These are phyloP conservation scores for Vigna unguiculata DNA, from an alignment of 306 rosid genomes.

Conservation along the genomic window DNA sequence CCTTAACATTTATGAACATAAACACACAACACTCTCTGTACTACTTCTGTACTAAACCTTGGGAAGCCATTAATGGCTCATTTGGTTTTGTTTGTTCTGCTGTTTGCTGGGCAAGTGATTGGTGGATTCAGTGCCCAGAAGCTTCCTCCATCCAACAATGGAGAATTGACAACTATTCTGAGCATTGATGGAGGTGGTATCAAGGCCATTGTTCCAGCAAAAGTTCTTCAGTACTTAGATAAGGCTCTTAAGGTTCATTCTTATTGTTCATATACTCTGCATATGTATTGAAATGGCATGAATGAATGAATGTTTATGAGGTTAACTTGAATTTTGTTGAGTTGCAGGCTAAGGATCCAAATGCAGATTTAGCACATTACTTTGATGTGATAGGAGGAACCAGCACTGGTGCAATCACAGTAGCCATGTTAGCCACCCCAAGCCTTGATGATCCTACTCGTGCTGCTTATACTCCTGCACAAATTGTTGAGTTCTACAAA, in stretches of 20 bases:
- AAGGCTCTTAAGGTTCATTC: slow-evolving; percentile 11
- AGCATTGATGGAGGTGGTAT: neutral
- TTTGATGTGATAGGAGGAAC: neutral
- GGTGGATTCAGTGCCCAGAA: neutral
- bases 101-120: neutral
- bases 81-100: neutral
- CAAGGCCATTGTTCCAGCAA: neutral
- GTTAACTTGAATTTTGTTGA: neutral
- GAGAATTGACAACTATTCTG: neutral
- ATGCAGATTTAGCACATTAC: neutral
- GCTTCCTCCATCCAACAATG: neutral
- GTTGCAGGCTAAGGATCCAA: neutral
- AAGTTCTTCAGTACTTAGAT: slow-evolving; percentile 1
- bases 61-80: neutral
- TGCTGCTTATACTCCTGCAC: too few species aligned
- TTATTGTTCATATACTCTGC: too few species aligned
- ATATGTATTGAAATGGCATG: too few species aligned
- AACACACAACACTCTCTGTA: too few species aligned
- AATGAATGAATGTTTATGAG: too few species aligned
- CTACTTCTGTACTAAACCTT: too few species aligned
- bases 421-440: neutral
- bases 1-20: too few species aligned
- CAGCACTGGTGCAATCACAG: too few species aligned
- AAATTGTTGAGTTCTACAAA: too few species aligned
- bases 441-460: too few species aligned